Conservation (phyloP, 495 filamentous ascomycete genomes). For the Daldinia concentrica region DNA sequence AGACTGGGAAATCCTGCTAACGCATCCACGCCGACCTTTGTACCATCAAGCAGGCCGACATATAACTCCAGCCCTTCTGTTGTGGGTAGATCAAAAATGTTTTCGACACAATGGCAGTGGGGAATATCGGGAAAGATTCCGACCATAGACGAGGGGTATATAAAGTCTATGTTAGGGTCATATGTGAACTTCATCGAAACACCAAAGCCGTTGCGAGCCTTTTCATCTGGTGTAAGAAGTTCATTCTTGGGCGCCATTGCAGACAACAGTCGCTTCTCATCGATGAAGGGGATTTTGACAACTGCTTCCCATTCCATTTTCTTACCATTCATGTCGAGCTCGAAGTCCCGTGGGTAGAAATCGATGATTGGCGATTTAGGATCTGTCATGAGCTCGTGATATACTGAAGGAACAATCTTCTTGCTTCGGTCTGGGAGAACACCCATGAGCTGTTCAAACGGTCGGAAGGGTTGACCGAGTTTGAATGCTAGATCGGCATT, state of each 20-base stretch:
- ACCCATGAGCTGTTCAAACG: constrained; percentile 97
- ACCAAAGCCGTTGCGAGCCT: constrained; percentile 86
- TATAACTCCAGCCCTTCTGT: constrained; percentile 90
- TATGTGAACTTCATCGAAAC: constrained; percentile 93
- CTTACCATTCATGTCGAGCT: constrained; percentile 99
- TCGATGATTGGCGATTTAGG: constrained; percentile 94
- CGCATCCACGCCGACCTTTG: constrained; percentile 79
- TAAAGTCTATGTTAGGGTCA: constrained; percentile 75
- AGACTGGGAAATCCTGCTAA: constrained; percentile 93
- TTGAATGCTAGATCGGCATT: constrained; percentile 89
- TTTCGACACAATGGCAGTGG: constrained; percentile 90
- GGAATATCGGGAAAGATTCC: constrained; percentile 91
- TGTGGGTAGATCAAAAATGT: constrained; percentile 91
- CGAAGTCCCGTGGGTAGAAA: constrained; percentile 97
- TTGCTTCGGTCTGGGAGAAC: constrained; percentile 97
- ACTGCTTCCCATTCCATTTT: constrained; percentile 99
- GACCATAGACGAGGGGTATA: constrained; percentile 84
- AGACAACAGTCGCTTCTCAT: constrained; percentile 80
- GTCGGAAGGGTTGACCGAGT: constrained; percentile 91
- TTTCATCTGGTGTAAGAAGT: constrained; percentile 78
- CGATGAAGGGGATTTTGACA: constrained; percentile 98
- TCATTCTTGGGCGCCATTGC: constrained; percentile 88
- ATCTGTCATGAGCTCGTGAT: constrained; percentile 92
- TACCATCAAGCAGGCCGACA: constrained; percentile 87
- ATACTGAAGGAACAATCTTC: constrained; percentile 87